phyloP scores from a whole-genome alignment of 441 rosid species.

The Populus trichocarpa region DNA sequence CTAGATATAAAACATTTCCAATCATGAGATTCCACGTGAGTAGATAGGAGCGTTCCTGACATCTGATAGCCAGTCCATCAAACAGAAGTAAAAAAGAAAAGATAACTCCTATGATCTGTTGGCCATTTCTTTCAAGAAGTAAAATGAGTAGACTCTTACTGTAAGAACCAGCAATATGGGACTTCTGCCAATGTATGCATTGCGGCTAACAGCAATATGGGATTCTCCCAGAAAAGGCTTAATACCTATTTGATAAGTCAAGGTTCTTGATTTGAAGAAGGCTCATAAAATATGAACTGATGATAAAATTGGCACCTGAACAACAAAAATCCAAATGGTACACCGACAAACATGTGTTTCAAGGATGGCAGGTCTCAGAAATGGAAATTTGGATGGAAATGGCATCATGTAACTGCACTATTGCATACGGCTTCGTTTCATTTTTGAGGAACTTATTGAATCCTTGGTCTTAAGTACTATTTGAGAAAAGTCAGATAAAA shows the following conservation, averaged over 20 bases:
- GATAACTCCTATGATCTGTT: not conserved
- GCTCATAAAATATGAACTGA: not conserved
- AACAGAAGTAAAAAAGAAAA: not conserved
- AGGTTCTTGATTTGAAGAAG: not conserved
- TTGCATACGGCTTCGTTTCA: not conserved
- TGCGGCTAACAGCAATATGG: not conserved
- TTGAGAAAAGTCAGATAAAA: not conserved
- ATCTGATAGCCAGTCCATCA: not conserved
- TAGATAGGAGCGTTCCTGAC: not conserved
- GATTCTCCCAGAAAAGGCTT: not conserved
- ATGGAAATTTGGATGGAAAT: not conserved
- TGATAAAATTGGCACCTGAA: not conserved
- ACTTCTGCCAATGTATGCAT: not conserved
- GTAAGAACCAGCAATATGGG: not conserved
- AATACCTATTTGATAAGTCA: not conserved
- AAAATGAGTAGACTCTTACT: not conserved
- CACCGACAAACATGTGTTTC: not conserved
- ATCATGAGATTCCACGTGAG: not conserved
- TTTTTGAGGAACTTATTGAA: not conserved
- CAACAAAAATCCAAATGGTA: not conserved
- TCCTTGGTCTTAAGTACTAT: not conserved
- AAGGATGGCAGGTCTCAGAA: not conserved
- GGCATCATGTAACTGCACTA: not conserved
- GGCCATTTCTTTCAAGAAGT: not conserved
- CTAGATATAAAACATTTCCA: slow-evolving; percentile 30